Evolutionary conservation across 1,139 yeast genomes (phyloP), one percentile per base, ranked within the genome.

Genomic region (Yamadazyma diospyri): DNA sequence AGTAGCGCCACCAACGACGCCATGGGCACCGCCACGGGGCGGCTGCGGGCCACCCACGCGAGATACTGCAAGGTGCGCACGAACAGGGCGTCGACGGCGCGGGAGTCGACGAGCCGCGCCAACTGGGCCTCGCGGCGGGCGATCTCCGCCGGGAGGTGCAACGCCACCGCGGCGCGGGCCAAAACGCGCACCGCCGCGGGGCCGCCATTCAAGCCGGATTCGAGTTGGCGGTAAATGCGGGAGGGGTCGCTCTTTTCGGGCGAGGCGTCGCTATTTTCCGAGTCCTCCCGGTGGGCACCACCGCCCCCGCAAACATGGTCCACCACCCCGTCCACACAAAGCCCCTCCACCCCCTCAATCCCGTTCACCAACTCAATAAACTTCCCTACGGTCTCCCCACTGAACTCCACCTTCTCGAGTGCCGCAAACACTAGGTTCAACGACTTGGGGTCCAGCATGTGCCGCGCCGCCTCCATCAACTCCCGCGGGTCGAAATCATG

Each of bases 351-450:
- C 15, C 40, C 42, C 10, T 51, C 43, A 26, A 57, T 43, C 6
- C 43, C 30, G 27, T 48, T 51, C 30, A 65, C 43, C 25, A 57
- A 52, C 37, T 64, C 67, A 24, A 65, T 42, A 16, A 67, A 49
- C 33, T 49, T 48, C 4, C 3, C 7, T 12, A 32, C 55, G 46
- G 12, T 51, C 42, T 23, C 41, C 43, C 4, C 16, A 23, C 22
- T 33, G 29, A 38, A n/a, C 9, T 27, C 11, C 7, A 29, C 23
- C 3, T 10, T 22, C 10, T 25, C 23, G n/a, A 43, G 32, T 25
- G 35, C 38, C 9, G 37, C 37, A 17, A 45, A 35, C 1, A 45
- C 25, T 23, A 43, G 29, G 14, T 42, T 39, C 4, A 42, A 29
- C 11, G 35, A 31, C 20, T 35, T 39, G 10, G 28, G 12, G 27